A percentile compares a stretch with the other conserved stretches of the same genome.
phyloP scores from a whole-genome alignment of 1,139 yeast genomes.

The Yamadazyma atmosphaerica region DNA sequence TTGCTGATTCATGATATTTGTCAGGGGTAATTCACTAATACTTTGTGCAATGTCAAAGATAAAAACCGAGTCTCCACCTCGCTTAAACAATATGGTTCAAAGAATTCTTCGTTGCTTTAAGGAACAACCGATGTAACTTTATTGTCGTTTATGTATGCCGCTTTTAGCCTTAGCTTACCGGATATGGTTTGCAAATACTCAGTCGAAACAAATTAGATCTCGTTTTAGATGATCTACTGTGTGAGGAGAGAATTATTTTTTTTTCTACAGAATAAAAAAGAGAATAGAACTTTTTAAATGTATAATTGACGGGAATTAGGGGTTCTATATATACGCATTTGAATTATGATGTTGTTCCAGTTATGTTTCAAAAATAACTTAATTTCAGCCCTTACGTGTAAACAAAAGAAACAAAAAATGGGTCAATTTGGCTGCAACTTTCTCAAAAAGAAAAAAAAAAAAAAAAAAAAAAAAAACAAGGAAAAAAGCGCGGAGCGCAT shows the following conservation, averaged over 20 bases:
- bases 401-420: neutral
- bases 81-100: neutral
- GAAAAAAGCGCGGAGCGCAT: neutral
- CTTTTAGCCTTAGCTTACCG: neutral
- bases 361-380: neutral
- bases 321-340: neutral
- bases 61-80: too few species aligned
- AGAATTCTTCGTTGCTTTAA: neutral
- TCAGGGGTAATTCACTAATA: neutral
- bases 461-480: neutral
- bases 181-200: neutral
- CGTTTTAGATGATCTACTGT: neutral
- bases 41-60: too few species aligned
- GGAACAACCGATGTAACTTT: neutral
- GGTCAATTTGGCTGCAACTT: neutral
- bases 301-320: neutral
- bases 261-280: neutral
- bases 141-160: neutral
- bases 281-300: too few species aligned
- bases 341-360: too few species aligned
- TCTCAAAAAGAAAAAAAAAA: neutral
- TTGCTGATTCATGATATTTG: too few species aligned
- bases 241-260: neutral
- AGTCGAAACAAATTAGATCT: conserved; percentile 1
- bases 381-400: neutral